Evolutionary conservation across 1,139 yeast genomes (phyloP).

Genomic region (Hemisphaericaspora lyxosophila): DNA sequence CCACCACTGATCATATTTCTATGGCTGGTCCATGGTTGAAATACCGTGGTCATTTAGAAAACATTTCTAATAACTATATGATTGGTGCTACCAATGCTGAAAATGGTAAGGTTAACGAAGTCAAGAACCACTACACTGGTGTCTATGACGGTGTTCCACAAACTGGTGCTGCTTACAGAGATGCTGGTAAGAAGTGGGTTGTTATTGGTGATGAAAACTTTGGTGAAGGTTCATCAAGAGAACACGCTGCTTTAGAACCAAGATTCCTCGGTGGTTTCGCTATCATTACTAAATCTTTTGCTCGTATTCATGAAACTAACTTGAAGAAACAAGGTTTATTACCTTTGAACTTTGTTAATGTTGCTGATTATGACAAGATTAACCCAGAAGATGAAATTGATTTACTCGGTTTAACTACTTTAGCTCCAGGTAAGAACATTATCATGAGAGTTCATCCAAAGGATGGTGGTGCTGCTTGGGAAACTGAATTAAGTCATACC

Average conservation of each 20-base stretch:
- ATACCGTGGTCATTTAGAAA: slow-evolving; percentile 99
- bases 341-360: slow-evolving; percentile 90
- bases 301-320: slow-evolving; percentile 76
- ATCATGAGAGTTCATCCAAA: slow-evolving; percentile 88
- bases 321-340: slow-evolving; percentile 59
- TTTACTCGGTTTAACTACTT: slow-evolving; percentile 75
- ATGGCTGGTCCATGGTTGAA: slow-evolving; percentile 99
- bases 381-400: slow-evolving; percentile 88
- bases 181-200: slow-evolving; percentile 89
- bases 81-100: slow-evolving; percentile 98
- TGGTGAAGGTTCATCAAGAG: slow-evolving; percentile 99
- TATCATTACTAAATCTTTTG: slow-evolving; percentile 94
- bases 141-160: slow-evolving; percentile 94
- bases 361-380: slow-evolving; percentile 92
- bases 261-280: slow-evolving; percentile 99
- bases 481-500: slow-evolving; percentile 88
- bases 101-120: slow-evolving; percentile 91
- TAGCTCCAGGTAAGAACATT: slow-evolving; percentile 92
- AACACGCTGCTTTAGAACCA: slow-evolving; percentile 99
- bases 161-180: slow-evolving; percentile 94
- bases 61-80: slow-evolving; percentile 98
- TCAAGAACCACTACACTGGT: slow-evolving; percentile 90
- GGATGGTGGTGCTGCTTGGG: slow-evolving; percentile 87
- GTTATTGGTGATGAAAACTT: slow-evolving; percentile 98
- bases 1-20: slow-evolving; percentile 98